Conservation (phyloP, 805 yeast species). For the Zygosaccharomyces rouxii region DNA sequence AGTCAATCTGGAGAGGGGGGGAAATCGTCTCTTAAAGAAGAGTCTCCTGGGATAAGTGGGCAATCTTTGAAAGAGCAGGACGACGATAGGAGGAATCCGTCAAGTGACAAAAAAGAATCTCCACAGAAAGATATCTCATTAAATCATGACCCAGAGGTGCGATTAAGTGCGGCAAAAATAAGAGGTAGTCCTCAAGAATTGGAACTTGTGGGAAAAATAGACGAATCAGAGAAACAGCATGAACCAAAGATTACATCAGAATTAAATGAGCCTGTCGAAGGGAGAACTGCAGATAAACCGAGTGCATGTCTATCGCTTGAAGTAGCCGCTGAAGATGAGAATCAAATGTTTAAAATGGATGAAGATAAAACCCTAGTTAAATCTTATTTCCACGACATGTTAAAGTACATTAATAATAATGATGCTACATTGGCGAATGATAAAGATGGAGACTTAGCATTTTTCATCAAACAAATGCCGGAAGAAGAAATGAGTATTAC, state of each 20-base stretch:
- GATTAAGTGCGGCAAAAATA: neutral
- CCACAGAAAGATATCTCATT: neutral
- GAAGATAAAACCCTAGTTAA: constrained; percentile 17
- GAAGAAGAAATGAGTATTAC: constrained; percentile 64
- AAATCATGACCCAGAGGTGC: neutral
- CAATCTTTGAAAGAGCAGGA: neutral
- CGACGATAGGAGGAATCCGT: neutral
- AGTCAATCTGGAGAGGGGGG: neutral
- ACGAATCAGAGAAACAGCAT: neutral
- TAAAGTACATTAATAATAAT: constrained; percentile 25
- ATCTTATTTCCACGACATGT: constrained; percentile 26
- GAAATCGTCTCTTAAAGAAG: neutral
- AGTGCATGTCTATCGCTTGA: neutral
- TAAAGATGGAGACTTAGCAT: constrained; percentile 58
- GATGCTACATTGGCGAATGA: constrained; percentile 44
- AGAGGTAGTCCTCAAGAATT: neutral
- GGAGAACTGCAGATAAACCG: neutral
- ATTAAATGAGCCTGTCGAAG: neutral
- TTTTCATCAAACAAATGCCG: constrained; percentile 65
- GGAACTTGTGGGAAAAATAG: neutral
- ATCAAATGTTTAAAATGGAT: constrained; percentile 6
- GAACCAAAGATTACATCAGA: neutral
- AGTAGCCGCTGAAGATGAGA: neutral
- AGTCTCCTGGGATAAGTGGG: neutral
- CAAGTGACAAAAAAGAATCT: neutral